Evolutionary conservation across 2,329 filamentous ascomycete species (phyloP), one percentile per base, ranked within the genome.

Genomic region (Cordyceps cateniannulata): DNA sequence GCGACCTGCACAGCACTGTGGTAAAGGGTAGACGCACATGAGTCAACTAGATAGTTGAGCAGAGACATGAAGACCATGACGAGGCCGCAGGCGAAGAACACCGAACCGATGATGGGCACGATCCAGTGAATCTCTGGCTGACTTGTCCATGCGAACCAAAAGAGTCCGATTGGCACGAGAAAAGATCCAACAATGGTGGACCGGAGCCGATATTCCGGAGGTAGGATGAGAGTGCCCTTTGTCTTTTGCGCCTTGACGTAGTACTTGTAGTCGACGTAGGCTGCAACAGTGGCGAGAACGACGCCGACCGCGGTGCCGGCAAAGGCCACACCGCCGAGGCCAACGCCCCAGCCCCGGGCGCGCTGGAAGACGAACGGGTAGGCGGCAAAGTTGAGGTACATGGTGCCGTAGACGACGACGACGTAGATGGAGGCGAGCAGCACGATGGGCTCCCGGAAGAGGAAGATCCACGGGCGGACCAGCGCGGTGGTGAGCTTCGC

Each of bases 41-140:
- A 71, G 68, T 88, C 86, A 64, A 88, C 81, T 9, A 88, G 77
- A 72, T 87, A 88, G 71, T 82, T 85, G 66, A 82, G 78, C 35
- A 83, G 71, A 16, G 75, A 75, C 20, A 87, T 71, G 74, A 88
- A 88, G 42, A 88, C 81, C 29, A 85, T 72, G 1, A 87, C 81
- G 63, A 79, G 69, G n/a, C 78, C 83, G 68, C 78, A 70, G 63
- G 85, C 83, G 62, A 85, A 74, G 59, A 76, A 74, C 3, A 73
- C 68, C 8, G 73, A 68, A 4, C 64, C 67, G 1, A 69, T 51
- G 25, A 72, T 66, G 22, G 70, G 70, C 70, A 83, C 79, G 49
- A 80, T 77, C 77, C 78, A 86, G 68, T 83, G 81, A 8, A 86
- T 73, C 5, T 66, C 70, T n/a, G n/a, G 75, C 27, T 70, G 75